Evolutionary conservation across 2,329 filamentous ascomycete genomes (phyloP).

Genomic region (Alternaria hordeiaustralica): DNA sequence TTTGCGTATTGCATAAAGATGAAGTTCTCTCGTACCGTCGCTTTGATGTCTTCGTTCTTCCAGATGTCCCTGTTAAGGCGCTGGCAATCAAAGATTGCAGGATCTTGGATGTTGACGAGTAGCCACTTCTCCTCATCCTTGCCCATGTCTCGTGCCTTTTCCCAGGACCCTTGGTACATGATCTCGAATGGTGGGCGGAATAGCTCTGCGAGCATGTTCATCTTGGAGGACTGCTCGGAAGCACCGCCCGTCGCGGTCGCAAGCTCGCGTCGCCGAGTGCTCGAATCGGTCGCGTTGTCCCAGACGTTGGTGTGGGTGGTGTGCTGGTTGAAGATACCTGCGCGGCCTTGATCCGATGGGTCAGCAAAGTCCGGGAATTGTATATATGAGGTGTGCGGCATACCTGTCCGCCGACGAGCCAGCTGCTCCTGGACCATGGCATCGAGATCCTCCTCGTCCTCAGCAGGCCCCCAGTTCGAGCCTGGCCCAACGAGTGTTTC

Average conservation of each 20-base stretch:
- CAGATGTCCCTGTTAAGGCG: conserved; percentile 92
- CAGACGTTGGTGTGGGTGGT: conserved; percentile 62
- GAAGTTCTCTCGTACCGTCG: conserved; percentile 89
- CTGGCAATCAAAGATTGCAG: conserved; percentile 93
- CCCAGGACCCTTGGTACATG: conserved; percentile 81
- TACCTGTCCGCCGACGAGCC: conserved; percentile 52
- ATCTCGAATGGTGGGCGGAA: conserved; percentile 92
- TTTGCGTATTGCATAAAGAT: conserved; percentile 95
- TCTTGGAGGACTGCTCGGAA: conserved; percentile 71
- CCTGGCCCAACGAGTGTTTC: conserved; percentile 86
- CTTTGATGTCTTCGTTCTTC: conserved; percentile 81
- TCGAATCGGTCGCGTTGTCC: conserved; percentile 58
- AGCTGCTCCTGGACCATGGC: conserved; percentile 71
- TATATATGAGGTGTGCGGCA: conserved; percentile 14
- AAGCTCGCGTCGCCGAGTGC: conserved; percentile 59
- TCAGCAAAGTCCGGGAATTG: conserved; percentile 32
- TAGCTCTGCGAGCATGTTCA: conserved; percentile 83
- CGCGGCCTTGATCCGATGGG: conserved; percentile 42
- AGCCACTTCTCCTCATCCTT: conserved; percentile 94
- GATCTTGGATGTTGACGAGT: conserved; percentile 92
- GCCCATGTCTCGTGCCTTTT: conserved; percentile 81
- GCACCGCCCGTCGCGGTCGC: conserved; percentile 69
- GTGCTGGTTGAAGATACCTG: conserved; percentile 76
- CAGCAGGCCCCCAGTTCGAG: conserved; percentile 57
- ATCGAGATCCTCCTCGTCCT: conserved; percentile 62